Evolutionary conservation across 1,284 basidiomycete species (phyloP), one percentile per base, ranked within the genome.

Genomic region (Trametes polyzona): DNA sequence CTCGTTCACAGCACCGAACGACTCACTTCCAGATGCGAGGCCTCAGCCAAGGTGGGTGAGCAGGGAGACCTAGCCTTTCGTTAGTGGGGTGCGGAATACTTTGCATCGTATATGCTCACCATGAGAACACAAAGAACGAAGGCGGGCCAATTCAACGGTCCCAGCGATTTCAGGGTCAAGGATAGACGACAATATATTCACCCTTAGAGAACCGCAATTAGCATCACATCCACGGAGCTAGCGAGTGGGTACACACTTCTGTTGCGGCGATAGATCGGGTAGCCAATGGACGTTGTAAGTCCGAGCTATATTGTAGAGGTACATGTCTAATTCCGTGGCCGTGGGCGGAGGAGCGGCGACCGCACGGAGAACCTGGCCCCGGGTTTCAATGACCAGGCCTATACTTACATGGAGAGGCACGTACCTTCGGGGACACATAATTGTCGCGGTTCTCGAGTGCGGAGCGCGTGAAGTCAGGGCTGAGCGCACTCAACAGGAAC

Each of bases 11-110:
- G 21, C 11, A 50, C 46, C 54, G 44, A 33, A 10, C 4, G 30
- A 70, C 85, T 70, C 59, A 88, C 88, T 83, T 87, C 88, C 88
- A 91, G 63, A 88, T 77, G 48, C 86, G 78, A 29, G 88, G 86
- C 46, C 88, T 80, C 55, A 90, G 74, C 87, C 88, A 91, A 14
- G 78, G 71, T 30, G 88, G 89, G 63, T 87, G 77, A 60, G 87
- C 81, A 50, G 89, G 87, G 43, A 91, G 80, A 54, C 88, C 88
- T 90, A 62, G 8, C 8, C 3, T 57, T 23, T 16, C 33, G 41
- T 24, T 51, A 26, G 27, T 29, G 30, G 50, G 29, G 27, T 36
- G 17, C 21, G 3, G 14, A 12, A 7, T 19, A 24, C 12, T 7
- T 8, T 36, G 7, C 16, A 14, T 35, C 1, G 33, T 29, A 52